These are phyloP conservation scores for Trichocladium antarcticum DNA, from an alignment of 495 filamentous ascomycete genomes.

Conservation along the genomic window DNA sequence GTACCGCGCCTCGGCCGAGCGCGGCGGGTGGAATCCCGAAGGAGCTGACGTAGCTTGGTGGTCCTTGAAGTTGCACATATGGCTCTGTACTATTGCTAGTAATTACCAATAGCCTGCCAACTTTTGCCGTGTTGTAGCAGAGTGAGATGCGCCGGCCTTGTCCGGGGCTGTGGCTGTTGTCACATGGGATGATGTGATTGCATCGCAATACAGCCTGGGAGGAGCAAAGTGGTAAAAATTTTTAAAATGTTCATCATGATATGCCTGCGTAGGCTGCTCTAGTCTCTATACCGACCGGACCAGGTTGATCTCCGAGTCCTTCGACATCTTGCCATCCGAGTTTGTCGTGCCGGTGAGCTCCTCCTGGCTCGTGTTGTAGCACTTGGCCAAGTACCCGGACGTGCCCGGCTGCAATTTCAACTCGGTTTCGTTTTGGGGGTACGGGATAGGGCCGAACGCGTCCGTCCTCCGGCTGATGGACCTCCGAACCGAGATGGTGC, in stretches of 20 bases:
- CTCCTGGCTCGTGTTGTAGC: slow-evolving; percentile 13
- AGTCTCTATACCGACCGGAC: neutral
- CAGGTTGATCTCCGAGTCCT: neutral
- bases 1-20: slow-evolving; percentile 19
- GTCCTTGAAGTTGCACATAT: too few species aligned
- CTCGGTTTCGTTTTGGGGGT: neutral
- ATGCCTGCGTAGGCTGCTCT: too few species aligned
- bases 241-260: too few species aligned
- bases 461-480: slow-evolving; percentile 7
- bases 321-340: neutral
- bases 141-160: too few species aligned
- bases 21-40: slow-evolving; percentile 32
- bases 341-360: neutral
- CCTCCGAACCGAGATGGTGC: slow-evolving; percentile 5
- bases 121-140: too few species aligned
- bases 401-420: slow-evolving; percentile 5
- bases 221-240: too few species aligned
- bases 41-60: neutral
- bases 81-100: too few species aligned
- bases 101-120: too few species aligned
- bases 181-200: too few species aligned
- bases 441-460: neutral
- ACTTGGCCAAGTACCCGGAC: slow-evolving; percentile 4
- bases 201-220: too few species aligned
- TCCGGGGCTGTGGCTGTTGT: too few species aligned